Percentiles rank a stretch among this genome's conserved stretches.
These are phyloP conservation scores for Theobroma grandiflorum DNA, from an alignment of 441 rosid genomes.

Conservation along the genomic window DNA sequence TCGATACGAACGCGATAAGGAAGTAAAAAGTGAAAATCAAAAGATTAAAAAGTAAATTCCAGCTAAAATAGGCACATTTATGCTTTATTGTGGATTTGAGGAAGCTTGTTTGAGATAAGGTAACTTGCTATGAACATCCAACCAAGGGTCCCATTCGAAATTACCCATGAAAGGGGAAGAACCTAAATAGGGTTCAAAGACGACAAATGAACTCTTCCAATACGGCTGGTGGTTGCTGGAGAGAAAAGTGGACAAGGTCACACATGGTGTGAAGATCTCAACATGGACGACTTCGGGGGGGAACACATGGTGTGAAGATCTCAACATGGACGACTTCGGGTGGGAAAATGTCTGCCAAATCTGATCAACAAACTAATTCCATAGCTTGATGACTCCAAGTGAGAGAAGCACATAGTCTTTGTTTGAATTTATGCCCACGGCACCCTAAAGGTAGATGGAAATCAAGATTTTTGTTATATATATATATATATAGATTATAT, in stretches of 20 bases:
- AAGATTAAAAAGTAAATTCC: not conserved
- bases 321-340: not conserved
- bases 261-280: not conserved
- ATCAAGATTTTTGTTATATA: not conserved
- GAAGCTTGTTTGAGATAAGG: not conserved
- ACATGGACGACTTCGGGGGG: not conserved
- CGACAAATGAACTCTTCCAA: slow-evolving; percentile 15
- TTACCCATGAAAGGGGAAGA: not conserved
- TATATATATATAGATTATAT: too few relatives aligned
- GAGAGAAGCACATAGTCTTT: not conserved
- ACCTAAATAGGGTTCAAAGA: not conserved
- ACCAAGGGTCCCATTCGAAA: slow-evolving; percentile 6
- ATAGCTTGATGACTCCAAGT: not conserved
- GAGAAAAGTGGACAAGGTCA: not conserved
- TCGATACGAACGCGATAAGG: too few relatives aligned
- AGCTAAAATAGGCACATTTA: slow-evolving; percentile 2
- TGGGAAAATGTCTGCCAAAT: not conserved
- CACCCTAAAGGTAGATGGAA: not conserved
- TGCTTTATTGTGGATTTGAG: not conserved
- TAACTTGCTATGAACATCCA: slow-evolving; percentile 2
- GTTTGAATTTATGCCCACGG: not conserved
- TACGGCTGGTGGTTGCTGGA: not conserved
- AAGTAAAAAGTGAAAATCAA: too few relatives aligned
- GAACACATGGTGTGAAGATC: not conserved
- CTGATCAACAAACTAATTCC: slow-evolving; percentile 10